phyloP scores from a whole-genome alignment of 768 basidiomycete genomes.

The Panaeolus cyanescens region DNA sequence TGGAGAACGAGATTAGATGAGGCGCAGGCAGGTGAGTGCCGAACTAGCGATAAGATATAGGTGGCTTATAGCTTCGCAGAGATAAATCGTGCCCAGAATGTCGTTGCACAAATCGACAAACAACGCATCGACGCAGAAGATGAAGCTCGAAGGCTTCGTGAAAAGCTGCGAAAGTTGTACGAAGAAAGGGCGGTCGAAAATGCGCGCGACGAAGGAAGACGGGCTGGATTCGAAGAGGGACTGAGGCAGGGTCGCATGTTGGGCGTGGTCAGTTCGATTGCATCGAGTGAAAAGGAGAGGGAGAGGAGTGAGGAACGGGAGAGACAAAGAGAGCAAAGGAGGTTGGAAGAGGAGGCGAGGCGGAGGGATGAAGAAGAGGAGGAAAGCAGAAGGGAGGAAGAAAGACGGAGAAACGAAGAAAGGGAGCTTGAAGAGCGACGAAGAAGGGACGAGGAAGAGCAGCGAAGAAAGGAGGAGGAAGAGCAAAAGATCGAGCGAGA shows the following conservation, averaged over 20 bases:
- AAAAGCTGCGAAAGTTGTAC: slow-evolving; percentile 43
- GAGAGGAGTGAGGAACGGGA: slow-evolving; percentile 1
- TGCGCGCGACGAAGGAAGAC: slow-evolving; percentile 57
- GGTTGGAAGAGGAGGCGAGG: neutral
- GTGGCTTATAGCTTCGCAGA: slow-evolving; percentile 30
- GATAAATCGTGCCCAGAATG: slow-evolving; percentile 54
- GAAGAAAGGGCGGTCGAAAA: slow-evolving; percentile 48
- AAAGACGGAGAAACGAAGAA: neutral
- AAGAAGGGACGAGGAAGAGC: neutral
- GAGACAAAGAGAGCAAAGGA: neutral
- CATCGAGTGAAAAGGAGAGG: slow-evolving; percentile 7
- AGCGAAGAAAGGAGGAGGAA: neutral
- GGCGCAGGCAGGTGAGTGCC: slow-evolving; percentile 53
- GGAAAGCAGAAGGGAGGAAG: slow-evolving; percentile 2
- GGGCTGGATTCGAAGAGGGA: slow-evolving; percentile 54
- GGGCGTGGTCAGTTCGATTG: slow-evolving; percentile 10
- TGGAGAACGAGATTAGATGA: slow-evolving; percentile 61
- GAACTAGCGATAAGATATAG: slow-evolving; percentile 1
- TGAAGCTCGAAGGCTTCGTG: slow-evolving; percentile 45
- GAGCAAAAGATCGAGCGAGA: neutral
- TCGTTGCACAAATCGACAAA: slow-evolving; percentile 48
- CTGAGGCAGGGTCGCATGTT: slow-evolving; percentile 29
- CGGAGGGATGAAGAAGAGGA: neutral
- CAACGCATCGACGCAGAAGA: slow-evolving; percentile 52
- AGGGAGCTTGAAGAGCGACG: neutral